Evolutionary conservation across 257 asterid species (phyloP), one percentile per base, ranked within the genome.

Genomic region (Solanum raphanifolium): DNA sequence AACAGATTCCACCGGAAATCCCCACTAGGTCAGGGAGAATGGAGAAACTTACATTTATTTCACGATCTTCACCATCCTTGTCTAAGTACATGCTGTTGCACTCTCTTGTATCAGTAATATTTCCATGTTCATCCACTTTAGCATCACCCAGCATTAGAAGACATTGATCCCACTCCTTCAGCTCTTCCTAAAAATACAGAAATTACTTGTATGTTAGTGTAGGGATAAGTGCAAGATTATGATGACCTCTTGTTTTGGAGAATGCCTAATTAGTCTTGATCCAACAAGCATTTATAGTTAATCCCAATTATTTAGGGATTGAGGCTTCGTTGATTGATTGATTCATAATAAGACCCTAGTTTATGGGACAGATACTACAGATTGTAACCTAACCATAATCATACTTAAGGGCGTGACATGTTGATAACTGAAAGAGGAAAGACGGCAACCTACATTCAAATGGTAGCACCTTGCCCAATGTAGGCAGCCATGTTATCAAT

Each of bases 101-200:
- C 75, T 97, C 99, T 91, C 93, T 95, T 60, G 95, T 88, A 88
- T 94, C 98, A 1, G 96, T 93, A 91, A 95, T 92, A 90, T 95
- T 97, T 75, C 99, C 99, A 88, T 94, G 91, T 90, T 97, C 99
- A 89, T 97, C 99, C 84, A 97, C 98, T 86, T 93, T 94, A 41
- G 98, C 98, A 92, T 96, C 98, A 87, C 99, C 99, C 84, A 97
- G 98, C 98, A 96, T 96, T 85, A 91, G 91, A 86, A 94, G 92
- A 86, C 99, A 97, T 84, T 97, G 98, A 91, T 95, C 98, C 99
- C 99, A 97, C 93, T 97, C 99, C 92, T 95, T 95, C 86, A 96
- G 88, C 87, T 96, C 98, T 92, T 95, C 99, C 99, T 96, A 89
- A 18, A 81, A 35, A 38, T 82, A 82, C 43, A 82, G 21, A 82